Conservation (phyloP, 805 yeast genomes). For the Candida mattraensis region DNA sequence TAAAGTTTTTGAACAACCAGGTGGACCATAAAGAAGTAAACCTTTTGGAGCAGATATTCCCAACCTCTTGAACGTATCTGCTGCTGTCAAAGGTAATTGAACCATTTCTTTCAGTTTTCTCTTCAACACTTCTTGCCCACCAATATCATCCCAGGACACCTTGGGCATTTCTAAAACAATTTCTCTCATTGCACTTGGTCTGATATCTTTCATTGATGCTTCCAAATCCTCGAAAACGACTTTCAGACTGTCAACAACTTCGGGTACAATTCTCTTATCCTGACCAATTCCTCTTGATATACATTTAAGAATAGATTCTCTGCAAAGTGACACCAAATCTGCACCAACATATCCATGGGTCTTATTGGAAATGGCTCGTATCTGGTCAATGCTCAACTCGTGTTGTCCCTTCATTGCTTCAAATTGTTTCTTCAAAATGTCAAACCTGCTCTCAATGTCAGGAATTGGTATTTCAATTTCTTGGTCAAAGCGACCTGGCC, state of each 20-base stretch:
- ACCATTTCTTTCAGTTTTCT: conserved; percentile 84
- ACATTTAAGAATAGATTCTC: conserved; percentile 86
- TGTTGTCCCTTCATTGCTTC: conserved; percentile 49
- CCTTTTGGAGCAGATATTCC: conserved; percentile 95
- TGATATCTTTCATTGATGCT: conserved; percentile 69
- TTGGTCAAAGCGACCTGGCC: conserved; percentile 95
- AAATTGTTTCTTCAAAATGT: conserved; percentile 68
- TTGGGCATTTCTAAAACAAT: conserved; percentile 92
- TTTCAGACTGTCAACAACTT: conserved; percentile 35
- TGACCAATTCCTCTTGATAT: conserved; percentile 58
- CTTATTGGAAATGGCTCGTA: conserved; percentile 63
- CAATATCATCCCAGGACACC: conserved; percentile 91
- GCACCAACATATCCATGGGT: conserved; percentile 99
- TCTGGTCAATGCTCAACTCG: conserved; percentile 50
- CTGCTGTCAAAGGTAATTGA: conserved; percentile 83
- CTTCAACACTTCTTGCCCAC: conserved; percentile 88
- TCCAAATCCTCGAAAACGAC: conserved; percentile 62
- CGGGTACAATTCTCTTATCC: conserved; percentile 3
- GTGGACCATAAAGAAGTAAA: conserved; percentile 91
- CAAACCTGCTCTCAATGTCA: conserved; percentile 73
- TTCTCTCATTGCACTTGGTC: conserved; percentile 98
- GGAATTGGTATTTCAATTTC: conserved; percentile 94
- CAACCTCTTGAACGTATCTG: conserved; percentile 68
- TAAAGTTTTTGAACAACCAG: conserved; percentile 94
- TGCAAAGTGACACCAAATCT: conserved; percentile 79